Conservation (phyloP, 495 filamentous ascomycete species). For the Lepraria neglecta region DNA sequence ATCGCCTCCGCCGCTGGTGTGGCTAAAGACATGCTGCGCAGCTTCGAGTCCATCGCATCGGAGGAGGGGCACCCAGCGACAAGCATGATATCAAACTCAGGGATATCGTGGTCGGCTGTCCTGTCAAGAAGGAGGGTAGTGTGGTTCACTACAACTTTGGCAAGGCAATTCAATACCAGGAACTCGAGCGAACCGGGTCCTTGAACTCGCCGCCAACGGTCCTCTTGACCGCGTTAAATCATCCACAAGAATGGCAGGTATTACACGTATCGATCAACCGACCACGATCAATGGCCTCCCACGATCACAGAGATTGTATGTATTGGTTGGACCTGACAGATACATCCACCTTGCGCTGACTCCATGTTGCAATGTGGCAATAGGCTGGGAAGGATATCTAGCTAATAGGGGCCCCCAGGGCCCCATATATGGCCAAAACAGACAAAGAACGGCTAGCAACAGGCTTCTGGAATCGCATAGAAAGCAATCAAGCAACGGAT, state of each 20-base stretch:
- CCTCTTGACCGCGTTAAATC: constrained; percentile 30
- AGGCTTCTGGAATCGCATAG: too few relatives aligned
- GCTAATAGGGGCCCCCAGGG: too few relatives aligned
- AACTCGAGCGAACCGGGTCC: constrained; percentile 12
- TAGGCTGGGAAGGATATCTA: too few relatives aligned
- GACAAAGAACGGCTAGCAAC: too few relatives aligned
- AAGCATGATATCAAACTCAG: constrained; percentile 37
- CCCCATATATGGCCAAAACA: too few relatives aligned
- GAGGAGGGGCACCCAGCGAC: constrained; percentile 35
- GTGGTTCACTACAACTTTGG: not conserved
- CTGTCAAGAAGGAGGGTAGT: constrained; percentile 19
- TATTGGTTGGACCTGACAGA: not conserved
- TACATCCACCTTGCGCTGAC: constrained; percentile 5
- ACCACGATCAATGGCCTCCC: constrained; percentile 38
- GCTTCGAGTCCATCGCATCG: constrained; percentile 43
- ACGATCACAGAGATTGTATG: not conserved
- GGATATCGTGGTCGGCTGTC: constrained; percentile 40
- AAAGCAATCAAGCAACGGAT: too few relatives aligned
- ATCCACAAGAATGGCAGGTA: too few relatives aligned
- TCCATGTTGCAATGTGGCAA: constrained; percentile 13
- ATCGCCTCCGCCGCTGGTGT: constrained; percentile 37
- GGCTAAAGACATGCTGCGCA: constrained; percentile 33
- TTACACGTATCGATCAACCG: too few relatives aligned
- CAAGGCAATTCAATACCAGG: not conserved
- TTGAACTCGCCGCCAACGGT: constrained; percentile 31